Evolutionary conservation across 2,329 filamentous ascomycete genomes (phyloP).

Genomic region (Davidsoniella neocaledoniae): DNA sequence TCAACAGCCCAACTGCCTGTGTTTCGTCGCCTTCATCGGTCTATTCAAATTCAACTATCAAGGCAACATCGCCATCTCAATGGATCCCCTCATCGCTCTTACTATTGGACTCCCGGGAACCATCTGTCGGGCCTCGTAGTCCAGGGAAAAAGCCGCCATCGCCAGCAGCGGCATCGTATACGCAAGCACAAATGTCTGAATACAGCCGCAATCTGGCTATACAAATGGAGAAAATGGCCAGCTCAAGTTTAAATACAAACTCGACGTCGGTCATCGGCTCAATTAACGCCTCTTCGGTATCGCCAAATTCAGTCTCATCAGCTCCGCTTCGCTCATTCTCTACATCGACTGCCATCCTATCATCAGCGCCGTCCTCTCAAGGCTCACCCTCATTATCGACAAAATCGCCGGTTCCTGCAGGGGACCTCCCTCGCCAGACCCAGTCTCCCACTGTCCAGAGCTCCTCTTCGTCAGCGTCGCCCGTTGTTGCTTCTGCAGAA

Average conservation of each 20-base stretch:
- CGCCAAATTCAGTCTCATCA: not conserved
- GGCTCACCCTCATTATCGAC: not conserved
- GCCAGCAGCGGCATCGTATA: not conserved
- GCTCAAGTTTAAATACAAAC: no score
- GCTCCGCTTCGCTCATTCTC: not conserved
- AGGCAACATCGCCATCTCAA: slow-evolving; percentile 3
- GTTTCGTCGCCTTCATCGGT: slow-evolving; percentile 10
- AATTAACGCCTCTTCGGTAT: not conserved
- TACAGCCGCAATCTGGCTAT: slow-evolving; percentile 11
- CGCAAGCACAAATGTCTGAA: slow-evolving; percentile 8
- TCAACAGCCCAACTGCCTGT: slow-evolving; percentile 4
- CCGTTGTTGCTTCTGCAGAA: not conserved
- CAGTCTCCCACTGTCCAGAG: slow-evolving; percentile 1
- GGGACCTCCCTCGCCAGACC: slow-evolving; percentile 3
- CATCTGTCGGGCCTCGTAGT: not conserved
- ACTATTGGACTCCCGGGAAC: slow-evolving; percentile 3
- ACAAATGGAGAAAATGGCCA: slow-evolving; percentile 9
- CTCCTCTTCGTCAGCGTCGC: slow-evolving; percentile 1
- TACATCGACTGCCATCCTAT: not conserved
- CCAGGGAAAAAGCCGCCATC: slow-evolving; percentile 1
- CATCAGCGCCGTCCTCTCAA: not conserved
- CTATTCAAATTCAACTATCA: slow-evolving; percentile 10
- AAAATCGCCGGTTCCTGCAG: slow-evolving; percentile 1
- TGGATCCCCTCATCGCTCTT: not conserved
- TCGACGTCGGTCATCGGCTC: no score